Evolutionary conservation across 192 early-diverging fungal species (phyloP).

Genomic region (Gigaspora rosea): DNA sequence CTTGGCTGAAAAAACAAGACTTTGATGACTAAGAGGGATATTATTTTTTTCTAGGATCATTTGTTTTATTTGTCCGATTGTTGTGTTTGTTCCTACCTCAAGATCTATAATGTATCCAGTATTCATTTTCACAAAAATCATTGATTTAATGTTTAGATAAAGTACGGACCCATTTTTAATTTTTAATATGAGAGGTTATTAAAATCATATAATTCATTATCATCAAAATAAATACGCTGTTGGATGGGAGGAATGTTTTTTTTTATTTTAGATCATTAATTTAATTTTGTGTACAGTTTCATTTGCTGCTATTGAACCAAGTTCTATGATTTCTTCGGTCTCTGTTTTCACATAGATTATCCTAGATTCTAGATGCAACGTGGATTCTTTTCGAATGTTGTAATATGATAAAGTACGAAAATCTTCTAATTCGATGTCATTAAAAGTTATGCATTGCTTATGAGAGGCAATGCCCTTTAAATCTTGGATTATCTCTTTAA

Average conservation of each 20-base stretch:
- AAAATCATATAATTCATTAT: neutral
- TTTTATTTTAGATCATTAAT: neutral
- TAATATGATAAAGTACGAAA: neutral
- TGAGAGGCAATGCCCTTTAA: constrained; percentile 2
- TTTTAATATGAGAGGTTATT: neutral
- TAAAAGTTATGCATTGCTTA: neutral
- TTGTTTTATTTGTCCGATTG: constrained; percentile 2
- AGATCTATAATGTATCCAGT: no score
- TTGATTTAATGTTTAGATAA: neutral
- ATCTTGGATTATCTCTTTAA: constrained; percentile 22
- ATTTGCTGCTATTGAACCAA: neutral
- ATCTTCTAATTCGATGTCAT: neutral
- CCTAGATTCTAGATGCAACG: neutral
- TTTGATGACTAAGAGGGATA: neutral
- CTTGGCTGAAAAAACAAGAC: neutral
- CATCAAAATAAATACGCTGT: neutral
- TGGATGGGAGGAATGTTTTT: neutral
- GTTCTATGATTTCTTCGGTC: neutral
- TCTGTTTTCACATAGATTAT: neutral
- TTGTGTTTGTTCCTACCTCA: neutral
- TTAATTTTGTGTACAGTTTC: neutral
- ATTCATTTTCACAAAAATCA: constrained; percentile 12
- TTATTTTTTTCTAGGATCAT: neutral
- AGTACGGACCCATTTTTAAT: neutral
- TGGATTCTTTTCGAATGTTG: constrained; percentile 13